Conservation (phyloP, 1,284 basidiomycete genomes). For the Cryptococcus sp. region DNA sequence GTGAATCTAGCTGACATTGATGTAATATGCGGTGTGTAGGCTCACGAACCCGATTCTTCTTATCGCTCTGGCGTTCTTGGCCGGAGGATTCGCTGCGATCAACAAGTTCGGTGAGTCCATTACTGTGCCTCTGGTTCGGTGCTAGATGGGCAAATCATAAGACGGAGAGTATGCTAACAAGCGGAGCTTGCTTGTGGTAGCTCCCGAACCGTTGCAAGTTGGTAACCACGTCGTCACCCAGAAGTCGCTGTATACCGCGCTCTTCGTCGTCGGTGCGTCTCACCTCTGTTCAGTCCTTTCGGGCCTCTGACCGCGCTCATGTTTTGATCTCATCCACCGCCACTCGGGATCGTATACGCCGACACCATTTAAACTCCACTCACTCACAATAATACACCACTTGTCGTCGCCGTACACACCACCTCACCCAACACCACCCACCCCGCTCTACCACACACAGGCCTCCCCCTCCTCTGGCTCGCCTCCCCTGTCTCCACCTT, state of each 20-base stretch:
- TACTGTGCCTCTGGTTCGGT: too few species aligned
- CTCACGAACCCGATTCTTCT: slow-evolving; percentile 77
- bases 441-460: slow-evolving; percentile 10
- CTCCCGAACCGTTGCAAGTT: slow-evolving; percentile 50
- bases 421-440: background rate
- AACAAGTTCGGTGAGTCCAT: slow-evolving; percentile 75
- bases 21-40: slow-evolving; percentile 4
- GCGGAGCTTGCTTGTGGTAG: slow-evolving; percentile 7
- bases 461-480: slow-evolving; percentile 45
- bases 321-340: too few species aligned
- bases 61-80: slow-evolving; percentile 78
- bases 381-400: background rate
- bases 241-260: slow-evolving; percentile 61
- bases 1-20: background rate
- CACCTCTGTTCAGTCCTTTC: background rate
- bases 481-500: slow-evolving; percentile 48
- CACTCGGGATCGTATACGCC: too few species aligned
- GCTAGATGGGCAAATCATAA: too few species aligned
- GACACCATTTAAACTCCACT: too few species aligned
- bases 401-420: background rate
- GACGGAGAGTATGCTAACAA: background rate
- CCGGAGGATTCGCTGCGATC: slow-evolving; percentile 85
- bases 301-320: too few species aligned
- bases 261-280: slow-evolving; percentile 45
- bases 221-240: slow-evolving; percentile 53